Evolutionary conservation across 805 yeast species (phyloP), one percentile per base, ranked within the genome.

Genomic region (Spathaspora gorwiae): DNA sequence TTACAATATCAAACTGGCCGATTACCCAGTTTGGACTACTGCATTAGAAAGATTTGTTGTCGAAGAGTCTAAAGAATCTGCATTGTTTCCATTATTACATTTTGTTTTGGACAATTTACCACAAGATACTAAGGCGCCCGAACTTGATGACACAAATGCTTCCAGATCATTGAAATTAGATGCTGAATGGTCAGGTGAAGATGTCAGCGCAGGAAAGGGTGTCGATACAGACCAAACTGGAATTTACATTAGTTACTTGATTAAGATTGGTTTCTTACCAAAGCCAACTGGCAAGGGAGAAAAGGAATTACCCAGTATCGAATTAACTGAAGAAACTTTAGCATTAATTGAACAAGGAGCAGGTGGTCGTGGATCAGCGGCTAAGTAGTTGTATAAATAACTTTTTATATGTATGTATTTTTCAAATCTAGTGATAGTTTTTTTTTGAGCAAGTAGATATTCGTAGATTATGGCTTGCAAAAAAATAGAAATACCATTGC

Each of bases 81-180:
- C 99, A 0, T 74, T 94, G 51, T 94, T 81, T 71, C 99, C 99
- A 47, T 74, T 94, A 56, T 73, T 94, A 54, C 98, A 94, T 68
- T 88, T 94, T 72, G 98, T 90, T 11, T 75, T 95, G 54, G 99
- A 90, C 59, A 84, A 90, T 61, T 77, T 94, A 58, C 97, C 97
- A 6, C 84, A 83, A 50, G 84, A 83, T 62, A 87, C 98, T 30
- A 87, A 83, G 65, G 98, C 99, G 9, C 98, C 99, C 2, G 97
- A 92, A 65, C 75, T 94, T 52, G 96, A 90, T 59, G 99, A 95
- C 55, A 43, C 74, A 5, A 90, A 94, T 62, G 87, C 98, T 1
- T 78, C 73, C n/a, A 61, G 62, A n/a, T 76, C 90, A 0, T 78
- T 94, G 60, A 69, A 66, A 47, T 71, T 64, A 26, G 97, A 89